Base-by-base conservation (phyloP, 2,329 filamentous ascomycete genomes). In the Phialocephala subalpina region DNA sequence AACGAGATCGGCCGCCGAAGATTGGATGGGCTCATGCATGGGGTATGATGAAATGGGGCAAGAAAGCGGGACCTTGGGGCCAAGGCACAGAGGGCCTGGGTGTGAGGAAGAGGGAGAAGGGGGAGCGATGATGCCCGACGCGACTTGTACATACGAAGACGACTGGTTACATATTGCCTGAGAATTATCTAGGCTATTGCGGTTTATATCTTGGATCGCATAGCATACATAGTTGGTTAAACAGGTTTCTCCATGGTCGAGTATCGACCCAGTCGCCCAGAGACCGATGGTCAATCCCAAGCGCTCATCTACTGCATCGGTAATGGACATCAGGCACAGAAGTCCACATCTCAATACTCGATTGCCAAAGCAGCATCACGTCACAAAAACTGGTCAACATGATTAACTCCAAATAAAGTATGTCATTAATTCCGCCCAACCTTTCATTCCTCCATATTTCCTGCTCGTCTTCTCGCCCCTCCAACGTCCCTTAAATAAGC, bases 41-140 rank as follows among this genome's bases (percentile, higher is more conserved):
- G 84, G 83, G 84, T 0, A 83, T 82, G 68, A 77, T 82, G 73
- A 80, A 75, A 64, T 86, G 83, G 83, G 84, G 84, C 1, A 83
- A 79, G 77, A 82, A 79, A 70, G 83, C 83, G 52, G 84, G 84
- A 2, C 77, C 79, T 56, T 86, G 83, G 84, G 70, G 79, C 79
- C 9, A 83, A 84, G 55, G 83, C 79, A 2, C 71, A 81, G 73
- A 78, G 74, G 69, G 78, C 79, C 72, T 76, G 79, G 66, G 75
- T 70, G 62, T 77, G 67, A 67, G 61, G 22, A 67, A 67, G 70
- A 75, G 27, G 14, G 38, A 40, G 20, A 55, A 56, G 18, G 56
- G 36, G 22, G 60, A 45, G n/a, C 25, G 9, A 53, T 59, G 45
- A 60, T 22, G 20, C 18, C 11, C 12, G 12, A 27, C 9, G 20